Conservation (phyloP, 345 rosid genomes). For the Microthlaspi erraticum region DNA sequence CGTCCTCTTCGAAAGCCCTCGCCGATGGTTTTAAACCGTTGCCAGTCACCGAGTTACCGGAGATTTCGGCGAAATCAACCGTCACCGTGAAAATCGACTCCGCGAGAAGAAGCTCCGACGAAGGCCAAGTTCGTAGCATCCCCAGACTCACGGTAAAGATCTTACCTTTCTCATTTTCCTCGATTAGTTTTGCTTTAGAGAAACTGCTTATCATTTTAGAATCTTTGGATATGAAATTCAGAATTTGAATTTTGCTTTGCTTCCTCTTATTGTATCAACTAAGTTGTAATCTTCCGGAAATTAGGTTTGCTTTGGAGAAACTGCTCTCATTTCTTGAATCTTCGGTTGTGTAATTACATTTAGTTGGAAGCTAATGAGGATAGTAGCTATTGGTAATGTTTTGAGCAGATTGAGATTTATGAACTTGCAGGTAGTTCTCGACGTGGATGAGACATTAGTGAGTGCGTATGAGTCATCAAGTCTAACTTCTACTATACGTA, state of each 20-base stretch:
- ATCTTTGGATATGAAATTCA: not conserved
- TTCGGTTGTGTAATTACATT: no score
- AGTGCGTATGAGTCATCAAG: conserved; percentile 46
- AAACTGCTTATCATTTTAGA: not conserved
- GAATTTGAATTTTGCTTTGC: not conserved
- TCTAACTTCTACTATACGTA: conserved; percentile 59
- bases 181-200: not conserved
- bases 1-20: not conserved
- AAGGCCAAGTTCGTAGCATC: conserved; percentile 19
- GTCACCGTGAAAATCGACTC: conserved; percentile 35
- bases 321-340: no score
- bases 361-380: not conserved
- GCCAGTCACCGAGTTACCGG: conserved; percentile 67
- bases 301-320: no score
- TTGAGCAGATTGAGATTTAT: no score
- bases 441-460: conserved; percentile 79
- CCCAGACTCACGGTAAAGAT: conserved; percentile 63
- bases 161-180: not conserved
- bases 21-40: conserved; percentile 68
- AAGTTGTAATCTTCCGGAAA: no score
- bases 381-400: conserved; percentile 9
- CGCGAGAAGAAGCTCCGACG: not conserved
- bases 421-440: conserved; percentile 77
- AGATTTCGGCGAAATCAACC: conserved; percentile 44
- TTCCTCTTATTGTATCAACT: no score